Evolutionary conservation across 768 basidiomycete genomes (phyloP).

Genomic region (Cyclocybe aegerita): DNA sequence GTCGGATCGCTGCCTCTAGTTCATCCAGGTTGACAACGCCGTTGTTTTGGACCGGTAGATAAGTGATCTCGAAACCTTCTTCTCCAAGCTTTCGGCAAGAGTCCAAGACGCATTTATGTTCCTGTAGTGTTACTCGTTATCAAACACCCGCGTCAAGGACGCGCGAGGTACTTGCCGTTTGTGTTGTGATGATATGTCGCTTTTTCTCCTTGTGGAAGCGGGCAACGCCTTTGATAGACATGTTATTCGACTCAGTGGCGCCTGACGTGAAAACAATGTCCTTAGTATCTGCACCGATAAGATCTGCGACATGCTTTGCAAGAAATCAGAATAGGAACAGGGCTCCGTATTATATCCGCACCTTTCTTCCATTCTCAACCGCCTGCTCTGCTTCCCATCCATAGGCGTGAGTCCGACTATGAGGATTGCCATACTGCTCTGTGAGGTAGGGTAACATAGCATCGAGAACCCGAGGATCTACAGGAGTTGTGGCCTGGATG

Average conservation of each 20-base stretch:
- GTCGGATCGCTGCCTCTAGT: slow-evolving; percentile 85
- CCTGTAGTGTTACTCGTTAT: slow-evolving; percentile 43
- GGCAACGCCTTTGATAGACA: slow-evolving; percentile 96
- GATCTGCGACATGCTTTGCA: slow-evolving; percentile 77
- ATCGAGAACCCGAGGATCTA: slow-evolving; percentile 95
- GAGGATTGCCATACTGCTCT: slow-evolving; percentile 96
- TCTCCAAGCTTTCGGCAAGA: slow-evolving; percentile 94
- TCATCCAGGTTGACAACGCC: slow-evolving; percentile 79
- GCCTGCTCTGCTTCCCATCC: slow-evolving; percentile 99
- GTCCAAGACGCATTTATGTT: slow-evolving; percentile 99
- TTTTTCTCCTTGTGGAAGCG: slow-evolving; percentile 94
- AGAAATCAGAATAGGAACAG: neutral
- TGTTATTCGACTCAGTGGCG: slow-evolving; percentile 97
- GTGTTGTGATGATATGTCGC: slow-evolving; percentile 90
- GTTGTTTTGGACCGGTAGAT: slow-evolving; percentile 89
- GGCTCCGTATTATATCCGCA: slow-evolving; percentile 20
- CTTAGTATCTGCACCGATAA: slow-evolving; percentile 93
- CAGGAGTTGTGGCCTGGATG: slow-evolving; percentile 88
- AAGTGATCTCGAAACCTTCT: slow-evolving; percentile 97
- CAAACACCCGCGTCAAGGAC: neutral
- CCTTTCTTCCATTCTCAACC: slow-evolving; percentile 90
- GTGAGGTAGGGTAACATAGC: slow-evolving; percentile 95
- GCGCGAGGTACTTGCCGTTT: slow-evolving; percentile 62
- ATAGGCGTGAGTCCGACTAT: slow-evolving; percentile 97
- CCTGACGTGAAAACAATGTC: slow-evolving; percentile 98